Evolutionary conservation across 1,284 basidiomycete species (phyloP).

Genomic region (Xerocomus amazonicus): DNA sequence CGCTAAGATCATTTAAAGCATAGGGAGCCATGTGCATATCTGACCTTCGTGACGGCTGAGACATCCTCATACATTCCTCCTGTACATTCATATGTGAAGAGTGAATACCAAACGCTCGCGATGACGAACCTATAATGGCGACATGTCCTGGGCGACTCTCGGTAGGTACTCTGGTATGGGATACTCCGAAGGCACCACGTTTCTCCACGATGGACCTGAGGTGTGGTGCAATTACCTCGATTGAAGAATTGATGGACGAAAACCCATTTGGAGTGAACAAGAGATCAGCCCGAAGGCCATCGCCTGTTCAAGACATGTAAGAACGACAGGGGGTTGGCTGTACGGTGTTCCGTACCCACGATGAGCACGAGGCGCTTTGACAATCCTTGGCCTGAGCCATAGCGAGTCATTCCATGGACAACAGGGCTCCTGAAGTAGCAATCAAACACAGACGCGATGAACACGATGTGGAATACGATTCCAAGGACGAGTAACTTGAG

Average conservation of each 20-base stretch:
- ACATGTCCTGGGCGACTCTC: slow-evolving; percentile 89
- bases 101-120: neutral
- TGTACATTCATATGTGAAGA: slow-evolving; percentile 25
- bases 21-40: slow-evolving; percentile 10
- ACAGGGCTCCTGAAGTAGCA: slow-evolving; percentile 86
- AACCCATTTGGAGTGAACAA: slow-evolving; percentile 68
- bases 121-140: slow-evolving; percentile 70
- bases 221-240: slow-evolving; percentile 73
- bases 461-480: slow-evolving; percentile 71
- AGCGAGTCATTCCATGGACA: slow-evolving; percentile 66
- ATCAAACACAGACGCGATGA: slow-evolving; percentile 78
- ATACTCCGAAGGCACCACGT: slow-evolving; percentile 78
- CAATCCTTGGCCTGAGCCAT: slow-evolving; percentile 43
- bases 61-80: slow-evolving; percentile 93
- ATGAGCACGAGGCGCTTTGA: slow-evolving; percentile 79
- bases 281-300: slow-evolving; percentile 82
- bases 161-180: slow-evolving; percentile 86
- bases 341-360: slow-evolving; percentile 51
- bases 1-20: slow-evolving; percentile 7
- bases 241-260: slow-evolving; percentile 46
- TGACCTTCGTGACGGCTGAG: slow-evolving; percentile 81
- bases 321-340: neutral
- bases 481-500: slow-evolving; percentile 55
- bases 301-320: slow-evolving; percentile 44
- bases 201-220: slow-evolving; percentile 63